phyloP scores from a whole-genome alignment of 441 rosid genomes.

The Raphanus hybrid region DNA sequence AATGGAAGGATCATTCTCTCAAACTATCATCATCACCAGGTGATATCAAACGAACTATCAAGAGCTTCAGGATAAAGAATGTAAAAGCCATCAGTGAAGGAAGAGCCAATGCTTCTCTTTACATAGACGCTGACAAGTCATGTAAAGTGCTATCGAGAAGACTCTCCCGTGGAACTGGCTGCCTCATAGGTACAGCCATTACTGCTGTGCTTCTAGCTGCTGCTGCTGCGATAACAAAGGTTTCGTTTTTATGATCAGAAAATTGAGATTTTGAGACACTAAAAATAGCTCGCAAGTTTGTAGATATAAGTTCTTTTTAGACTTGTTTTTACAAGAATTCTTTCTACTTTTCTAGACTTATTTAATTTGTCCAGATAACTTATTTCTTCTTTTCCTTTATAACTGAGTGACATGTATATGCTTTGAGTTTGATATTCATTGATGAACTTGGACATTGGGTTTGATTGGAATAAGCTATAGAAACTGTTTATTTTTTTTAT shows the following conservation, averaged over 20 bases:
- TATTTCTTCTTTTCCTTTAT: too few relatives aligned
- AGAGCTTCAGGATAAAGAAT: conserved; percentile 45
- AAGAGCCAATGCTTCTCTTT: conserved; percentile 47
- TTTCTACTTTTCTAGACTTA: too few relatives aligned
- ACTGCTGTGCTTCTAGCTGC: conserved; percentile 48
- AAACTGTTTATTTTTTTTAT: too few relatives aligned
- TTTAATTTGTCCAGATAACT: too few relatives aligned
- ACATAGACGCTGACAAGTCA: conserved; percentile 63
- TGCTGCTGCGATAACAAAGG: conserved; percentile 23
- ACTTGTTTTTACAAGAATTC: too few relatives aligned
- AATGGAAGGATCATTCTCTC: background rate
- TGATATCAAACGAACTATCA: background rate
- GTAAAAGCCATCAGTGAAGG: conserved; percentile 55
- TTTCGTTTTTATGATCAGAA: too few relatives aligned
- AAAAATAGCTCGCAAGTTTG: conserved; percentile 4
- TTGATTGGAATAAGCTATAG: too few relatives aligned
- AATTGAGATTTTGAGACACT: too few relatives aligned
- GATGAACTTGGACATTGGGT: too few relatives aligned
- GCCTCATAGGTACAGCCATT: conserved; percentile 53
- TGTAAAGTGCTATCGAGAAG: conserved; percentile 58
- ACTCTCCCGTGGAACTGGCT: conserved; percentile 53
- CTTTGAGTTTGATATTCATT: too few relatives aligned
- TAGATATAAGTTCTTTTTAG: background rate
- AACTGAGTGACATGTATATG: too few relatives aligned
- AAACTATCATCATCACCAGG: background rate